phyloP scores from a whole-genome alignment of 1,284 basidiomycete species.

The Ceratobasidium sp. region DNA sequence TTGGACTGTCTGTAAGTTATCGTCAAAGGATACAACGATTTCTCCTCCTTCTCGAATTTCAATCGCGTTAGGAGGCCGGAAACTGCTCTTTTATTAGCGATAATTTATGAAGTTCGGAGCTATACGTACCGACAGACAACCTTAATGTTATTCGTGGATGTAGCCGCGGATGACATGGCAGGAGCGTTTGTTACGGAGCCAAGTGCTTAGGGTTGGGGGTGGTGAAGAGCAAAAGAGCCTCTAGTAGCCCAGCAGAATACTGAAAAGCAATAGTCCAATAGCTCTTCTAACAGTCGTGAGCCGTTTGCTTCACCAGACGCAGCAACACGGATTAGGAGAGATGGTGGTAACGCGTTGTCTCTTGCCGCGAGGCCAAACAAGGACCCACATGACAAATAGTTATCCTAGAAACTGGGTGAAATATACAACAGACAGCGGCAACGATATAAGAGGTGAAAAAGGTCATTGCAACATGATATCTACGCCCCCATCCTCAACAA shows the following conservation, averaged over 20 bases:
- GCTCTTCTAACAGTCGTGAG: constrained; percentile 5
- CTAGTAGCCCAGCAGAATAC: neutral
- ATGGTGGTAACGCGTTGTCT: constrained; percentile 46
- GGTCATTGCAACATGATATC: constrained; percentile 37
- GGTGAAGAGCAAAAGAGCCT: constrained; percentile 3
- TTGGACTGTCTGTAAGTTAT: constrained; percentile 86
- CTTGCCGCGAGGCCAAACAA: constrained; percentile 43
- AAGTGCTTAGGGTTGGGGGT: constrained; percentile 38
- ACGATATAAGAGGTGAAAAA: constrained; percentile 2
- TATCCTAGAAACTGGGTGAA: constrained; percentile 5
- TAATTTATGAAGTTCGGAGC: constrained; percentile 37
- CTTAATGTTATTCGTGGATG: constrained; percentile 82
- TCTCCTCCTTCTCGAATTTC: constrained; percentile 93
- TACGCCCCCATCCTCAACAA: constrained; percentile 38
- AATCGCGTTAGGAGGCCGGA: constrained; percentile 94
- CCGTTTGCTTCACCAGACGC: constrained; percentile 11
- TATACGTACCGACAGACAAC: constrained; percentile 89
- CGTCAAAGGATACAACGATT: constrained; percentile 91
- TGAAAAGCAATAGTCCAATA: neutral
- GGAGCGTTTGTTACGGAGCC: constrained; percentile 2
- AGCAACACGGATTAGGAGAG: constrained; percentile 35
- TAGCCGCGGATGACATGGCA: constrained; percentile 44
- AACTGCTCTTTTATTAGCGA: constrained; percentile 67
- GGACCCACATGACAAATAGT: constrained; percentile 45
- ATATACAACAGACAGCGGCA: constrained; percentile 23